Conservation (phyloP, 1,139 yeast genomes). For the Scheffersomyces cryptocercus region DNA sequence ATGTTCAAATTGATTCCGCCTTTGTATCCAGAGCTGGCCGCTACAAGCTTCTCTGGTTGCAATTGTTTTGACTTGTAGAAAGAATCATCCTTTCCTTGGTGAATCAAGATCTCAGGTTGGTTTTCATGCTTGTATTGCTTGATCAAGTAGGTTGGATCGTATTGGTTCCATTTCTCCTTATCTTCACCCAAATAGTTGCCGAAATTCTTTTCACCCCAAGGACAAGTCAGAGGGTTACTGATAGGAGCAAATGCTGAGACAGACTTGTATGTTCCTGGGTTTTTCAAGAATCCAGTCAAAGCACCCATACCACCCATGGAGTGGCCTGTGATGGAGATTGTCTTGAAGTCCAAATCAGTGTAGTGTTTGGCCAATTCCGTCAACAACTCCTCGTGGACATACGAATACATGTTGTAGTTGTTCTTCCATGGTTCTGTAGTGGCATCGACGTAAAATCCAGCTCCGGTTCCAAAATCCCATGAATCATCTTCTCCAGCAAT, state of each 20-base stretch:
- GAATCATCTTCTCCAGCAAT: constrained; percentile 78
- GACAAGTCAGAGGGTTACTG: constrained; percentile 69
- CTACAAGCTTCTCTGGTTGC: constrained; percentile 71
- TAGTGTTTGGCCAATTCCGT: constrained; percentile 46
- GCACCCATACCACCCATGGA: constrained; percentile 99
- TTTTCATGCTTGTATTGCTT: constrained; percentile 51
- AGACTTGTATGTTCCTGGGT: constrained; percentile 74
- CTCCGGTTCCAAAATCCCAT: constrained; percentile 94
- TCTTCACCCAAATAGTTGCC: constrained; percentile 72
- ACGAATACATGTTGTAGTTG: constrained; percentile 85
- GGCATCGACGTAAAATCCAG: constrained; percentile 92
- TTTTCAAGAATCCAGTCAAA: constrained; percentile 67
- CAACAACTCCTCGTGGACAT: constrained; percentile 76
- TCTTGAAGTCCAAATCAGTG: constrained; percentile 54
- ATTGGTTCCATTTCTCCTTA: constrained; percentile 60
- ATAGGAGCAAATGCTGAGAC: constrained; percentile 94
- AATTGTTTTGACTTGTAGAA: constrained; percentile 71
- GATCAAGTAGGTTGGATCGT: constrained; percentile 81
- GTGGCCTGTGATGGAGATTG: constrained; percentile 82
- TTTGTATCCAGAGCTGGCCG: constrained; percentile 62
- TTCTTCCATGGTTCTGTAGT: constrained; percentile 67
- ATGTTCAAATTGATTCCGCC: constrained; percentile 61
- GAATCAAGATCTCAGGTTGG: constrained; percentile 69
- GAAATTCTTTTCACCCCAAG: constrained; percentile 87
- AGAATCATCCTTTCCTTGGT: constrained; percentile 77